Evolutionary conservation across 495 filamentous ascomycete genomes (phyloP).

Genomic region (Penicillium bovifimosum): DNA sequence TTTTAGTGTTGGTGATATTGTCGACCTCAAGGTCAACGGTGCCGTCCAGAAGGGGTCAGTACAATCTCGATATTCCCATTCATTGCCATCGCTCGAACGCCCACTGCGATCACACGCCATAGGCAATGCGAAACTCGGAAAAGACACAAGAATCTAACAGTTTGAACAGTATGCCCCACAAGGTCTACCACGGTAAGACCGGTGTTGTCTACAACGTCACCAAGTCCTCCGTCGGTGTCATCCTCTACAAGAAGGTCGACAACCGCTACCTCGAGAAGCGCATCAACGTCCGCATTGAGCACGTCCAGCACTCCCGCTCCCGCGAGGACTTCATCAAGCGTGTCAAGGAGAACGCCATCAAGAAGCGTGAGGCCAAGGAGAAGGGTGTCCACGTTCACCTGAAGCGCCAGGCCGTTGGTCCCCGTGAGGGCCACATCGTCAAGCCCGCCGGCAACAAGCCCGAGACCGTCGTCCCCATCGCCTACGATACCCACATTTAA

Average conservation of each 20-base stretch:
- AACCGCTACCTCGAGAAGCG: slow-evolving; percentile 99
- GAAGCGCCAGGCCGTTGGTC: slow-evolving; percentile 81
- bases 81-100: slow-evolving; percentile 1
- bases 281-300: slow-evolving; percentile 96
- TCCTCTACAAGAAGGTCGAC: slow-evolving; percentile 97
- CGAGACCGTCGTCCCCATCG: slow-evolving; percentile 83
- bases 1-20: slow-evolving; percentile 88
- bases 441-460: slow-evolving; percentile 70
- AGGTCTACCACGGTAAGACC: slow-evolving; percentile 98
- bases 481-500: slow-evolving; percentile 99
- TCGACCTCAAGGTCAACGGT: slow-evolving; percentile 94
- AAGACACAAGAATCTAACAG: slow-evolving; percentile 26
- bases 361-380: slow-evolving; percentile 86
- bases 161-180: slow-evolving; percentile 82
- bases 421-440: slow-evolving; percentile 74
- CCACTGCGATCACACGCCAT: background rate
- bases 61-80: slow-evolving; percentile 18
- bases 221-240: slow-evolving; percentile 90
- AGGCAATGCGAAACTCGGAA: background rate
- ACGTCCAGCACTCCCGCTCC: slow-evolving; percentile 88
- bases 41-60: slow-evolving; percentile 96
- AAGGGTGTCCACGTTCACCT: slow-evolving; percentile 80
- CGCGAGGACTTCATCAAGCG: slow-evolving; percentile 92
- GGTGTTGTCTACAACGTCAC: slow-evolving; percentile 98
- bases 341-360: slow-evolving; percentile 90